A percentile compares a stretch with the other conserved stretches of the same genome.
These are phyloP conservation scores for Zygoascus ofunaensis DNA, from an alignment of 805 yeast genomes.

Conservation along the genomic window DNA sequence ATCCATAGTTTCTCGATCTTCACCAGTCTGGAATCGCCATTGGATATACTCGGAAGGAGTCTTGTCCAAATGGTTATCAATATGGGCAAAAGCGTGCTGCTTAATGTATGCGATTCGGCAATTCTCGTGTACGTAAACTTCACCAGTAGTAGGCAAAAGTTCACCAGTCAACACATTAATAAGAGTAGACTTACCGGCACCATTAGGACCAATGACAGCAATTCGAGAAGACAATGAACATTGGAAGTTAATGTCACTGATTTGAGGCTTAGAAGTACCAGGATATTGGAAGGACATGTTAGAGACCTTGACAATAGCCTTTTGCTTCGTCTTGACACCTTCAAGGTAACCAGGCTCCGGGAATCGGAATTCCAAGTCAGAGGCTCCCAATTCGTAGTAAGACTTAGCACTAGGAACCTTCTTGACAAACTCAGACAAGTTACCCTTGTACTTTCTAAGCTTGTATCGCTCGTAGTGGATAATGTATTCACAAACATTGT, in stretches of 20 bases:
- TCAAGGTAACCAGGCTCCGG: constrained; percentile 99
- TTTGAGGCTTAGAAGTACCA: constrained; percentile 96
- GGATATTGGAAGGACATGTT: constrained; percentile 99
- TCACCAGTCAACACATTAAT: constrained; percentile 99
- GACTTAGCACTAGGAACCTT: constrained; percentile 98
- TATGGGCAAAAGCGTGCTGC: constrained; percentile 99
- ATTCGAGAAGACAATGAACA: constrained; percentile 98
- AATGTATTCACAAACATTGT: constrained; percentile 94
- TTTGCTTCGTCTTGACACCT: constrained; percentile 99
- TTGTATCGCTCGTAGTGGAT: constrained; percentile 99
- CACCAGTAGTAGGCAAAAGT: constrained; percentile 96
- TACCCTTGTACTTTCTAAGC: constrained; percentile 99
- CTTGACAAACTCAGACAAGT: constrained; percentile 96
- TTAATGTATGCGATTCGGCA: constrained; percentile 99
- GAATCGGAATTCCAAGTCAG: constrained; percentile 93
- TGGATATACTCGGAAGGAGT: constrained; percentile 99
- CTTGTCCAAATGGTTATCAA: constrained; percentile 96
- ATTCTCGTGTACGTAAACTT: constrained; percentile 98
- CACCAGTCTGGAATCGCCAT: constrained; percentile 99
- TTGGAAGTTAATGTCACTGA: constrained; percentile 88
- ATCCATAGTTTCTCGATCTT: constrained; percentile 99
- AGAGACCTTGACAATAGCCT: constrained; percentile 97
- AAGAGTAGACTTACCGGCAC: constrained; percentile 99
- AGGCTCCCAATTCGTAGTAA: constrained; percentile 97
- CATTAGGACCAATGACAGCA: constrained; percentile 99